Evolutionary conservation across 2,329 filamentous ascomycete species (phyloP).

Genomic region (Fusarium sp.): DNA sequence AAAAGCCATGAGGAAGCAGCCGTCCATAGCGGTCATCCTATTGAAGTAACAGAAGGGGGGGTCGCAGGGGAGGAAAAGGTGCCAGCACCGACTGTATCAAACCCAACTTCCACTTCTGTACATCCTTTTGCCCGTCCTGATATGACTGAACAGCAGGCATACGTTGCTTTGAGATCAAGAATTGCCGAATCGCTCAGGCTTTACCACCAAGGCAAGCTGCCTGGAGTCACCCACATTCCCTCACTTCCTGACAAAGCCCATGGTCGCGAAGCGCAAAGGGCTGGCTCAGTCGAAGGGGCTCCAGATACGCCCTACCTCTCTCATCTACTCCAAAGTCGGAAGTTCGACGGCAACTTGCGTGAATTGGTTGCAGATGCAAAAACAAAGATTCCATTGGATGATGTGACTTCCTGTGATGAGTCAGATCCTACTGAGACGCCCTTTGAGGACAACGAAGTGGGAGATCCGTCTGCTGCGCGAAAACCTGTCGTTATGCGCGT

Average conservation of each 20-base stretch:
- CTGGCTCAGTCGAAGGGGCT: conserved; percentile 63
- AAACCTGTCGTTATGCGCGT: conserved; percentile 66
- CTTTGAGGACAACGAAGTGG: conserved; percentile 13
- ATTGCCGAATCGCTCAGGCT: conserved; percentile 67
- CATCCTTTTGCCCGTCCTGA: conserved; percentile 58
- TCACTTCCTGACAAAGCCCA: conserved; percentile 36
- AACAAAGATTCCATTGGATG: conserved; percentile 64
- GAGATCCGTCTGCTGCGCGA: conserved; percentile 45
- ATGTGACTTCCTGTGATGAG: conserved; percentile 66
- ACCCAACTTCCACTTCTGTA: conserved; percentile 43
- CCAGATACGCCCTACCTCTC: conserved; percentile 76
- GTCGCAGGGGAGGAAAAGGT: conserved; percentile 45
- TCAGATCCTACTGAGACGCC: conserved; percentile 55
- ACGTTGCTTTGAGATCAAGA: conserved; percentile 62
- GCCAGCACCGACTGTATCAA: conserved; percentile 20
- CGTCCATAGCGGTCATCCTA: conserved; percentile 83
- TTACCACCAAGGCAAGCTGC: conserved; percentile 65
- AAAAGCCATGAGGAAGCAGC: conserved; percentile 97
- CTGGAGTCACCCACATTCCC: conserved; percentile 62
- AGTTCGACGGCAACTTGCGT: conserved; percentile 70
- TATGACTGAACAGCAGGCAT: conserved; percentile 65
- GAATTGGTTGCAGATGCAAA: conserved; percentile 71
- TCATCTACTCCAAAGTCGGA: conserved; percentile 70
- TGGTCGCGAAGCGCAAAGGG: conserved; percentile 25
- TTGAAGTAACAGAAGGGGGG: conserved; percentile 64